phyloP scores from a whole-genome alignment of 176 grass and related monocot genomes.

The Typha latifolia region DNA sequence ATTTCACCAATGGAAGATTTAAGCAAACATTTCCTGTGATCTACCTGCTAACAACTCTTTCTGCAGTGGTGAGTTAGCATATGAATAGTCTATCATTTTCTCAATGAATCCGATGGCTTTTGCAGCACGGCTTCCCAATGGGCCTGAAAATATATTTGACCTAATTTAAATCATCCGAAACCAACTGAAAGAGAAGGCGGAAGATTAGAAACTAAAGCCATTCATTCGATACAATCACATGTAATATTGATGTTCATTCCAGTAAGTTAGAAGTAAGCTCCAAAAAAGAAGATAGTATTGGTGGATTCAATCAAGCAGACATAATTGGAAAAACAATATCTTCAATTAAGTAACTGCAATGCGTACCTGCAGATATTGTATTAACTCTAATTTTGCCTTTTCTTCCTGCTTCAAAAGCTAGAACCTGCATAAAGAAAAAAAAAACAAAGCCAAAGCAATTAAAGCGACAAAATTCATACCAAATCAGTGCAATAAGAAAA shows the following conservation, averaged over 20 bases:
- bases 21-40: neutral
- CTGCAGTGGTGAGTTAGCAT: conserved; percentile 63
- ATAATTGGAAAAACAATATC: neutral
- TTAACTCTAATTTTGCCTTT: conserved; percentile 83
- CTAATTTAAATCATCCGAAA: neutral
- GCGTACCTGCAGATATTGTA: conserved; percentile 74
- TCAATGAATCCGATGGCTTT: conserved; percentile 91
- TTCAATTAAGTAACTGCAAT: neutral
- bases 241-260: too few relatives aligned
- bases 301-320: neutral
- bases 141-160: conserved; percentile 28
- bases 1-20: neutral
- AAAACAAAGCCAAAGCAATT: neutral
- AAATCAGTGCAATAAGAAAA: neutral
- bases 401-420: conserved; percentile 72
- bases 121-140: conserved; percentile 73
- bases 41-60: conserved; percentile 82
- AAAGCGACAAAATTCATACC: neutral
- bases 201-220: too few relatives aligned
- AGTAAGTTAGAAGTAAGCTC: too few relatives aligned
- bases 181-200: too few relatives aligned
- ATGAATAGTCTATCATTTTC: conserved; percentile 86
- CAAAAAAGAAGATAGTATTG: too few relatives aligned
- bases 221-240: too few relatives aligned
- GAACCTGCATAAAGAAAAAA: conserved; percentile 29